Percentiles rank a stretch among this genome's conserved stretches.
These are phyloP conservation scores for Russula ochroleuca DNA, from an alignment of 768 basidiomycete genomes.

Conservation along the genomic window DNA sequence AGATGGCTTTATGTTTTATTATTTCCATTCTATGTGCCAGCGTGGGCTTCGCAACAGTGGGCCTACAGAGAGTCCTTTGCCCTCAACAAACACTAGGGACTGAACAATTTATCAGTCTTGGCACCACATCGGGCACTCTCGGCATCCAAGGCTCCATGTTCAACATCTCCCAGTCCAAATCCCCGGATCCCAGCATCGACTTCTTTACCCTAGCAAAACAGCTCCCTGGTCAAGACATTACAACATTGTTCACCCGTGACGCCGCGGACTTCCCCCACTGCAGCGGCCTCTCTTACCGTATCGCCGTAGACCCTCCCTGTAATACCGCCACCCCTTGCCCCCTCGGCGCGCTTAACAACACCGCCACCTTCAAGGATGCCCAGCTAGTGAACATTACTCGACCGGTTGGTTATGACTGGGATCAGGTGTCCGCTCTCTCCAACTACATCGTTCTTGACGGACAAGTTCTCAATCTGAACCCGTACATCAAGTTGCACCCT, in stretches of 20 bases:
- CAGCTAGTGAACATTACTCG: constrained; percentile 60
- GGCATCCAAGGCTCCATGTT: constrained; percentile 73
- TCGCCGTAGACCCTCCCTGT: constrained; percentile 76
- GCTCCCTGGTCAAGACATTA: constrained; percentile 81
- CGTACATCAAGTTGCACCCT: constrained; percentile 76
- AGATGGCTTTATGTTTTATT: constrained; percentile 88
- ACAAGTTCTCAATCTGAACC: constrained; percentile 85
- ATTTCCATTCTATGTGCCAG: constrained; percentile 69
- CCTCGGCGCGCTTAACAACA: constrained; percentile 53
- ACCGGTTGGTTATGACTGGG: constrained; percentile 87
- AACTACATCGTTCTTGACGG: constrained; percentile 91
- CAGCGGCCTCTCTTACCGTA: constrained; percentile 53
- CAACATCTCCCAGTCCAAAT: constrained; percentile 57
- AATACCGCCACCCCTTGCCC: constrained; percentile 55
- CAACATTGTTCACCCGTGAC: constrained; percentile 74
- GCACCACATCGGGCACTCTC: constrained; percentile 56
- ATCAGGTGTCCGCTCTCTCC: constrained; percentile 65
- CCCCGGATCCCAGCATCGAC: constrained; percentile 46
- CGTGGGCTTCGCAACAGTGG: constrained; percentile 92
- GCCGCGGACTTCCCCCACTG: constrained; percentile 65
- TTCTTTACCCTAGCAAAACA: constrained; percentile 52
- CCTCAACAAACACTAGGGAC: constrained; percentile 50
- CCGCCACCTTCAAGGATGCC: constrained; percentile 56
- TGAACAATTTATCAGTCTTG: constrained; percentile 47
- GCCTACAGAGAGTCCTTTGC: constrained; percentile 89